These are phyloP conservation scores for Colletotrichum kahawae DNA, from an alignment of 2,329 filamentous ascomycete genomes.

Conservation along the genomic window DNA sequence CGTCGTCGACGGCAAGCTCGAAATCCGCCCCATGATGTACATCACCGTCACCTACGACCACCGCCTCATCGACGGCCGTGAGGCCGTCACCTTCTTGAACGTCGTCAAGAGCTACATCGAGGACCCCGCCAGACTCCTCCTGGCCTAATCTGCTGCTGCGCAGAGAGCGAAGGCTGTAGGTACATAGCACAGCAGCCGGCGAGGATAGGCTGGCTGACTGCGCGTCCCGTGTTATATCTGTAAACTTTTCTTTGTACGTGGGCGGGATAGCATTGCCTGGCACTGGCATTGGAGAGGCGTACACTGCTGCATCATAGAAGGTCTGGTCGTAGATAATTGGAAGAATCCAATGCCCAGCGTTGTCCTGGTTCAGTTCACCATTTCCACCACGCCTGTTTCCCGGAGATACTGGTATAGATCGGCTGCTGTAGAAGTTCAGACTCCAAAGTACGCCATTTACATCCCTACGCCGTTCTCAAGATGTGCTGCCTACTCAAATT, in stretches of 20 bases:
- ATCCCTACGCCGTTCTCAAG: too few species aligned
- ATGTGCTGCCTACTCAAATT: too few species aligned
- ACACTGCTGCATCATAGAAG: not conserved
- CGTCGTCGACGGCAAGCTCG: slow-evolving; percentile 59
- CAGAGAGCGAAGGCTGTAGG: not conserved
- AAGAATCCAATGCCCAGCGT: not conserved
- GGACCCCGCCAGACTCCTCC: slow-evolving; percentile 48
- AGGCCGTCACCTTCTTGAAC: slow-evolving; percentile 63
- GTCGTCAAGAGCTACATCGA: slow-evolving; percentile 35
- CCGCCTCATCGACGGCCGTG: slow-evolving; percentile 61
- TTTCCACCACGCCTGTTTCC: too few species aligned
- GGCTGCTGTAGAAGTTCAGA: too few species aligned
- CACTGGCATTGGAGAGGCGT: not conserved
- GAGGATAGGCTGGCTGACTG: not conserved
- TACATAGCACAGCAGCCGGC: not conserved
- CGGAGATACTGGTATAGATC: not conserved
- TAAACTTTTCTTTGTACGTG: not conserved
- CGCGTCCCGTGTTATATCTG: not conserved
- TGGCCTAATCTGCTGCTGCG: slow-evolving; percentile 49
- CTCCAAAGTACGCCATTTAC: too few species aligned
- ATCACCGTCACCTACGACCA: slow-evolving; percentile 58
- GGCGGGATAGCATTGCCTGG: slow-evolving; percentile 5
- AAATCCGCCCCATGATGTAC: slow-evolving; percentile 51
- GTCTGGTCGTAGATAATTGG: not conserved
- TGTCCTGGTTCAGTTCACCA: not conserved